These are phyloP conservation scores for Platismatia glauca DNA, from an alignment of 495 filamentous ascomycete genomes.

Conservation along the genomic window DNA sequence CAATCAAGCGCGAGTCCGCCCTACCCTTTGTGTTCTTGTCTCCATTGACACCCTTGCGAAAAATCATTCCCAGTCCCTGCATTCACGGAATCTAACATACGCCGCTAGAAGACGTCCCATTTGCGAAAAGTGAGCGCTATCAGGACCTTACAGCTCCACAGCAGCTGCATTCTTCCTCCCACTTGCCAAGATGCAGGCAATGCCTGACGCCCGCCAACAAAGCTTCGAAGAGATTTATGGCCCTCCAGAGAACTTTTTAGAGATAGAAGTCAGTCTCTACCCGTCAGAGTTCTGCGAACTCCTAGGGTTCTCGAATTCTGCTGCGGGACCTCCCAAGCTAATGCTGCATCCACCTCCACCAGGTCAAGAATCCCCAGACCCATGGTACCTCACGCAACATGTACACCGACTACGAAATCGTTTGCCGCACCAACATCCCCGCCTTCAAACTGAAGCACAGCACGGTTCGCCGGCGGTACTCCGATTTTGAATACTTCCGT, in stretches of 20 bases:
- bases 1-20: background rate
- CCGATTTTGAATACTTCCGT: constrained; percentile 97
- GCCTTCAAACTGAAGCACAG: constrained; percentile 90
- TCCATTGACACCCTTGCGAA: background rate
- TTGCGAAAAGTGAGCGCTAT: background rate
- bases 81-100: rapidly evolving
- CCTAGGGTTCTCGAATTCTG: background rate
- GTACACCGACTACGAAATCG: constrained; percentile 98
- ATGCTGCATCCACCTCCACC: constrained; percentile 16
- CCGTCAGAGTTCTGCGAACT: background rate
- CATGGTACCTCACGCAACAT: constrained; percentile 89
- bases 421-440: constrained; percentile 95
- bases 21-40: background rate
- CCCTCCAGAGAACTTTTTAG: constrained; percentile 95
- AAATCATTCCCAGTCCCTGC: background rate
- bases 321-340: constrained; percentile 3
- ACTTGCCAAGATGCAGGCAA: constrained; percentile 57
- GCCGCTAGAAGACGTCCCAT: background rate
- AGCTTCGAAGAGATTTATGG: constrained; percentile 99
- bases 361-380: constrained; percentile 93
- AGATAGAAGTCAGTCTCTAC: constrained; percentile 69
- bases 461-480: constrained; percentile 84
- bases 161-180: background rate
- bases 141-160: background rate
- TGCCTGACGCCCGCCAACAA: constrained; percentile 80